Conservation (phyloP, 768 basidiomycete genomes). For the Tulasnella sp. region DNA sequence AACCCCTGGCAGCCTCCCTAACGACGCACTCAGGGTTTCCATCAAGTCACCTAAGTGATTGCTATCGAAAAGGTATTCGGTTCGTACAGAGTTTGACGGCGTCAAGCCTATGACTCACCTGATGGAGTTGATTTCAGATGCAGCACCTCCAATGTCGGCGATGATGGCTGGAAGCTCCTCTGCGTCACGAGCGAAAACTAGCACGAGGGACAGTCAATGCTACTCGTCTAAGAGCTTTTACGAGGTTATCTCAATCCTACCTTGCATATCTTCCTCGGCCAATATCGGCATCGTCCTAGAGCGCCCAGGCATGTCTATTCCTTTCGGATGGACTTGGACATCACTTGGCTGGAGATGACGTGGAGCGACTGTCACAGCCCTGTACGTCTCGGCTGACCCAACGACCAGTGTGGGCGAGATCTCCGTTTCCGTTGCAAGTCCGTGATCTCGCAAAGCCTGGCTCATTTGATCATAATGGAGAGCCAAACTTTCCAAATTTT, state of each 20-base stretch:
- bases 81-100: conserved; percentile 5
- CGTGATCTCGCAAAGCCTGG: conserved; percentile 33
- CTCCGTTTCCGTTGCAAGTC: not conserved
- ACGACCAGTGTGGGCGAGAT: not conserved
- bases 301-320: not conserved
- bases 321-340: not conserved
- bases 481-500: conserved; percentile 56
- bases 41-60: conserved; percentile 26
- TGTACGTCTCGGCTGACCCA: conserved; percentile 8
- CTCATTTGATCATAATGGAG: conserved; percentile 73
- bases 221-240: not conserved
- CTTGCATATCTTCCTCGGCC: conserved; percentile 14
- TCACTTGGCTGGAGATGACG: conserved; percentile 25
- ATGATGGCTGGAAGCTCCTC: conserved; percentile 67
- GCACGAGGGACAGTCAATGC: not conserved
- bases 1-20: conserved; percentile 39
- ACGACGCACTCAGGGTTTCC: conserved; percentile 33
- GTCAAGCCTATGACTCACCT: conserved; percentile 36
- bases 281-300: not conserved
- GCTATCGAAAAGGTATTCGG: not conserved
- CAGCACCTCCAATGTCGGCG: conserved; percentile 52
- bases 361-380: conserved; percentile 35
- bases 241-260: not conserved
- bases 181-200: conserved; percentile 74
- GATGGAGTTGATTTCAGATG: conserved; percentile 39